phyloP scores from a whole-genome alignment of 371 early-diverging fungal genomes.

The Mortierella sp. region DNA sequence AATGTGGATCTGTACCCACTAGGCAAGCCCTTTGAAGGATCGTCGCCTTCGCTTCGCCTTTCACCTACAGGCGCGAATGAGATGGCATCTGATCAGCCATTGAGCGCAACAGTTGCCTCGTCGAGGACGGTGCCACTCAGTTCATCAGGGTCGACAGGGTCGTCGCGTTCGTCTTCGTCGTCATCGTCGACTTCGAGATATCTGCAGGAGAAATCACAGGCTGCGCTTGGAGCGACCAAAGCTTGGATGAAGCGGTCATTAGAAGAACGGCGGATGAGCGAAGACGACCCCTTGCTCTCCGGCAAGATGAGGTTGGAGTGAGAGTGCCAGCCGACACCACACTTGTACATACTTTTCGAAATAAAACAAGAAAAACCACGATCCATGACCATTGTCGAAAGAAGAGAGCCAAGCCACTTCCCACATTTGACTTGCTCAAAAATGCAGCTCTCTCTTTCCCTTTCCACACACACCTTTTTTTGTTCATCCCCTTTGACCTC shows the following conservation, averaged over 20 bases:
- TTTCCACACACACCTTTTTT: not conserved
- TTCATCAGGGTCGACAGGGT: slow-evolving; percentile 11
- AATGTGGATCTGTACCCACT: slow-evolving; percentile 25
- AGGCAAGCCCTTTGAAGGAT: slow-evolving; percentile 27
- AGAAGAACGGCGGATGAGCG: slow-evolving; percentile 48
- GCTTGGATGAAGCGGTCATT: slow-evolving; percentile 52
- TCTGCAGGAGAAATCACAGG: slow-evolving; percentile 41
- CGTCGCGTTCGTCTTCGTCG: slow-evolving; percentile 2
- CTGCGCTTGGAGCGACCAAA: slow-evolving; percentile 45
- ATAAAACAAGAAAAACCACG: not conserved
- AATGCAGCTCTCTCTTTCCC: not conserved
- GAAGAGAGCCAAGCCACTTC: not conserved
- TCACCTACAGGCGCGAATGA: not conserved
- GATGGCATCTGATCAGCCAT: not conserved
- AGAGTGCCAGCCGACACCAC: not conserved
- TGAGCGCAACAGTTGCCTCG: not conserved
- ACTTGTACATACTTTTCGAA: not conserved
- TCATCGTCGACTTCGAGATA: slow-evolving; percentile 16
- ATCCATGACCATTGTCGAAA: not conserved
- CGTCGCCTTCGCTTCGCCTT: not conserved
- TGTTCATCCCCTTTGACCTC: not conserved
- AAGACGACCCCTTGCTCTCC: slow-evolving; percentile 46
- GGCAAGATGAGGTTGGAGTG: slow-evolving; percentile 29
- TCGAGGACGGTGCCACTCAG: not conserved
- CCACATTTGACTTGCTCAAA: not conserved